Evolutionary conservation across 2,329 filamentous ascomycete species (phyloP).

Genomic region (Pseudogymnoascus destructans): DNA sequence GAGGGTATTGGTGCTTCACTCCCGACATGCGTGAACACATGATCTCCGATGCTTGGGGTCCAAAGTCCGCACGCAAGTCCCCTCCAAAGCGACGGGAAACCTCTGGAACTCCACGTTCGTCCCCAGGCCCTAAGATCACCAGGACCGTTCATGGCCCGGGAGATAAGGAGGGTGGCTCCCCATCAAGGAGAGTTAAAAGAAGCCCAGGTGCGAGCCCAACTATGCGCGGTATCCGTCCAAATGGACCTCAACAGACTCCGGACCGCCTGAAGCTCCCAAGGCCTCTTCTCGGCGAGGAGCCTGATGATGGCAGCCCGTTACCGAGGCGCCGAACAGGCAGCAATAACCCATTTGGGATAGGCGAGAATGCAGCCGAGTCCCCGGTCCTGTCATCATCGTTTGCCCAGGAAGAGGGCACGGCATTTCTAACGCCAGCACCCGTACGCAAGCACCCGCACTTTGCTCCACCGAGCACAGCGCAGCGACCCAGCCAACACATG

Average conservation of each 20-base stretch:
- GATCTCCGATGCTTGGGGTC: constrained; percentile 49
- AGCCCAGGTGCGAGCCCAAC: constrained; percentile 43
- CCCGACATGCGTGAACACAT: constrained; percentile 78
- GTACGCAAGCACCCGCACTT: constrained; percentile 60
- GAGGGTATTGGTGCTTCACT: constrained; percentile 97
- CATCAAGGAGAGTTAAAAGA: constrained; percentile 43
- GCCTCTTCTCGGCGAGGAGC: constrained; percentile 18
- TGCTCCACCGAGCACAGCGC: constrained; percentile 67
- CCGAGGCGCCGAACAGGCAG: constrained; percentile 37
- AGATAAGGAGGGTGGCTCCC: constrained; percentile 32
- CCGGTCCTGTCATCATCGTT: constrained; percentile 50
- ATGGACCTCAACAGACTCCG: constrained; percentile 39
- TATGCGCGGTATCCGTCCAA: constrained; percentile 35
- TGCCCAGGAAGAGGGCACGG: constrained; percentile 44
- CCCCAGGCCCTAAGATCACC: background rate
- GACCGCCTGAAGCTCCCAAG: constrained; percentile 34
- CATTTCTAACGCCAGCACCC: constrained; percentile 60
- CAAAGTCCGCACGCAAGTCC: constrained; percentile 9
- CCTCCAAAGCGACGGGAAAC: background rate
- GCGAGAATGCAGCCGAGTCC: constrained; percentile 37
- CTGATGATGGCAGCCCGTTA: constrained; percentile 45
- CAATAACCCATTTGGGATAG: constrained; percentile 34
- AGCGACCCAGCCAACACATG: constrained; percentile 74
- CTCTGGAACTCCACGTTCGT: background rate
- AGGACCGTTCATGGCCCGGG: constrained; percentile 32